A percentile compares a stretch with the other conserved stretches of the same genome.
Conservation (phyloP, 306 rosid genomes). For the Acmispon strigosus region DNA sequence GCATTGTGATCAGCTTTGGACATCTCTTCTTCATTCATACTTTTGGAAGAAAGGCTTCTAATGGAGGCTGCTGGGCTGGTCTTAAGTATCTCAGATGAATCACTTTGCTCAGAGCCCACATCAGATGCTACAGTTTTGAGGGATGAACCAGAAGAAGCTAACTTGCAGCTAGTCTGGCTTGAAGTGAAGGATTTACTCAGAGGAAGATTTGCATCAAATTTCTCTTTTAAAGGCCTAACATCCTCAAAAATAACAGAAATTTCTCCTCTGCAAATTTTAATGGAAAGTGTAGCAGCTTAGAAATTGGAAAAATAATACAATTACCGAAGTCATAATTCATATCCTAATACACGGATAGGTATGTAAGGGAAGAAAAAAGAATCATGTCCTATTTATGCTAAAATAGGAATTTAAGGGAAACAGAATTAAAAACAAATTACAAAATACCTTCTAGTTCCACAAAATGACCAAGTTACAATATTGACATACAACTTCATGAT, state of each 20-base stretch:
- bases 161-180: constrained; percentile 74
- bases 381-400: background rate
- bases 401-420: background rate
- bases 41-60: constrained; percentile 15
- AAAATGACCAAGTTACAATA: too few relatives aligned
- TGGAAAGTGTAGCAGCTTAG: background rate
- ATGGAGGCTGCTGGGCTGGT: constrained; percentile 24
- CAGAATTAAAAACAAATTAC: background rate
- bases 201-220: constrained; percentile 80
- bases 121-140: constrained; percentile 20
- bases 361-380: background rate
- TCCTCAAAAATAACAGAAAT: constrained; percentile 79
- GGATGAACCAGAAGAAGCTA: constrained; percentile 48
- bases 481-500: too few relatives aligned
- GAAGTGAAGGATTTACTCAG: constrained; percentile 79
- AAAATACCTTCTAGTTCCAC: background rate
- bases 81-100: constrained; percentile 21
- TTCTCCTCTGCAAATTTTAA: constrained; percentile 65
- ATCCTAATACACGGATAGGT: background rate
- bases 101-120: constrained; percentile 32
- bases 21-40: constrained; percentile 19
- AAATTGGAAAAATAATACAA: background rate
- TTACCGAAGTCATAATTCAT: background rate
- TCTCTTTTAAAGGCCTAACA: constrained; percentile 64
- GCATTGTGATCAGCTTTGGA: constrained; percentile 29